Evolutionary conservation across 495 filamentous ascomycete genomes (phyloP).

Genomic region (Trichocladium antarcticum): DNA sequence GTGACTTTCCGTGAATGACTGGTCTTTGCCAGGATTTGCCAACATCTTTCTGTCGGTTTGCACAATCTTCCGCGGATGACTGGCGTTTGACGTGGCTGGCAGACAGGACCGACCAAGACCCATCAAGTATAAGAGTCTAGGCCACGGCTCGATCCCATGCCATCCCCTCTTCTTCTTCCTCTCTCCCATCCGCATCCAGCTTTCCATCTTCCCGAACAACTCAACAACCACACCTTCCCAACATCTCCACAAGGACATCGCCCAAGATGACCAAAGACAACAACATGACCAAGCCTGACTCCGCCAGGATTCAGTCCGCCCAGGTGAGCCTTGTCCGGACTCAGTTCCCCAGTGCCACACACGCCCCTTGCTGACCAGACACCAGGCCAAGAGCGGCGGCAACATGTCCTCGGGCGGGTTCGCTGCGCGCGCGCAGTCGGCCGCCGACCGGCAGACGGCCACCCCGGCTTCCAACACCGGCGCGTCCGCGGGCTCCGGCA

Average conservation of each 20-base stretch:
- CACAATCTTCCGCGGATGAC: too few relatives aligned
- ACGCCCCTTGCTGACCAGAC: neutral
- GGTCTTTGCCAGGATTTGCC: too few relatives aligned
- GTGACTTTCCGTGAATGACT: too few relatives aligned
- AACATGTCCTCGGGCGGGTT: neutral
- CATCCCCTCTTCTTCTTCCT: too few relatives aligned
- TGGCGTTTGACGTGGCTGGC: too few relatives aligned
- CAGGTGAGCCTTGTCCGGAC: neutral
- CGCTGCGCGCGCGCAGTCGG: neutral
- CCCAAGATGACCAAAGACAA: neutral
- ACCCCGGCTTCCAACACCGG: too few relatives aligned
- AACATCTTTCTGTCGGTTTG: too few relatives aligned
- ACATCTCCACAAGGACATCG: neutral
- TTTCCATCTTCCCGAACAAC: neutral
- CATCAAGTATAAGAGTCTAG: too few relatives aligned
- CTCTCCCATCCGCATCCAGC: too few relatives aligned
- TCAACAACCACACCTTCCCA: neutral
- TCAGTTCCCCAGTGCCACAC: neutral
- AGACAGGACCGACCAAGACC: too few relatives aligned
- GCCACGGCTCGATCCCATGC: too few relatives aligned
- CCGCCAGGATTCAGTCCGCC: neutral
- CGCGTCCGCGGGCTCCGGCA: too few relatives aligned
- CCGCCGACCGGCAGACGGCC: neutral
- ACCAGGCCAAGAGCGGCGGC: neutral
- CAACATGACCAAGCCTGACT: neutral